Percentiles rank a stretch among this genome's conserved stretches.
Conservation (phyloP, 176 grass and related monocot species). For the Chrysopogon serrulatus region DNA sequence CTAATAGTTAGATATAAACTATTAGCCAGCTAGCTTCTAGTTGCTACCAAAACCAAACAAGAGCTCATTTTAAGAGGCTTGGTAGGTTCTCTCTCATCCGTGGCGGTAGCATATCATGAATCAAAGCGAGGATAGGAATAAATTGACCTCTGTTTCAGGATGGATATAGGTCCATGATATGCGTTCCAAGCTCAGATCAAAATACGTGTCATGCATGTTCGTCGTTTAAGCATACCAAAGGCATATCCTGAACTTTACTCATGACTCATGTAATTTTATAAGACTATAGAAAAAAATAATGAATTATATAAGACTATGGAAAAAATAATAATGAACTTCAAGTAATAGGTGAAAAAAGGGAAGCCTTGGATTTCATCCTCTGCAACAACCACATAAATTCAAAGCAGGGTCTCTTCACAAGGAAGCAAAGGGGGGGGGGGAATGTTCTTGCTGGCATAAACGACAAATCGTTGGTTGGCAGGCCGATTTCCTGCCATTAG, state of each 20-base stretch:
- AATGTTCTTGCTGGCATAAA: not conserved
- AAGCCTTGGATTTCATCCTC: not conserved
- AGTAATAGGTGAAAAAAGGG: not conserved
- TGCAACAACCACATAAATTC: not conserved
- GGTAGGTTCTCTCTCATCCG: not conserved
- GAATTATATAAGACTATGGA: not conserved
- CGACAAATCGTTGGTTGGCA: slow-evolving; percentile 21
- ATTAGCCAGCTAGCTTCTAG: too few species aligned
- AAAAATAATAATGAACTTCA: not conserved
- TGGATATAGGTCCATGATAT: too few species aligned
- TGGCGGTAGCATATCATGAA: too few species aligned
- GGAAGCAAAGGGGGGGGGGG: not conserved
- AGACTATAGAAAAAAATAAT: not conserved
- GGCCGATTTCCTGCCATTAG: not conserved
- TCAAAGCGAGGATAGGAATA: too few species aligned
- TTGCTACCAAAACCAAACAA: too few species aligned
- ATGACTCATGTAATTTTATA: not conserved
- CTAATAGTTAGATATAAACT: too few species aligned
- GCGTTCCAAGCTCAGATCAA: too few species aligned
- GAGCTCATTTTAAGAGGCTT: too few species aligned
- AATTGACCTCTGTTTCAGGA: too few species aligned
- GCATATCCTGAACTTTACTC: too few species aligned
- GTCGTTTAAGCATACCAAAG: not conserved
- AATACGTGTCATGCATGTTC: not conserved
- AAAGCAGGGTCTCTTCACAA: not conserved